These are phyloP conservation scores for Daldinia sp. DNA, from an alignment of 2,329 filamentous ascomycete genomes.

Conservation along the genomic window DNA sequence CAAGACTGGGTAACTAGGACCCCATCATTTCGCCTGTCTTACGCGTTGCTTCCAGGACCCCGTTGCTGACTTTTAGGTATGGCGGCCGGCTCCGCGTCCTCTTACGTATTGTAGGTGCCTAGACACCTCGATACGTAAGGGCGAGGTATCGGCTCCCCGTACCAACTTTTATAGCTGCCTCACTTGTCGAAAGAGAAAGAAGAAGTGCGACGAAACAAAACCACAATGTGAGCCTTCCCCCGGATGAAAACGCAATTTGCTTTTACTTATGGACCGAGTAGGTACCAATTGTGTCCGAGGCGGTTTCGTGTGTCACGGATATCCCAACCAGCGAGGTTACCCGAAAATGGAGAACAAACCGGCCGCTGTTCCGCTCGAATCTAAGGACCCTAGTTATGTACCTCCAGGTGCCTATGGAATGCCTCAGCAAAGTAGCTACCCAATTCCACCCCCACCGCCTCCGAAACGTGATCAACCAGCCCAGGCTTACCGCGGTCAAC, in stretches of 20 bases:
- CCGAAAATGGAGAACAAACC: slow-evolving; percentile 80
- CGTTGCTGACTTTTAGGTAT: slow-evolving; percentile 37
- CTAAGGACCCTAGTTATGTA: slow-evolving; percentile 78
- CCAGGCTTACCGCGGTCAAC: slow-evolving; percentile 71
- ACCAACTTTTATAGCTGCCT: slow-evolving; percentile 67
- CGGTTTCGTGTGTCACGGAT: slow-evolving; percentile 91
- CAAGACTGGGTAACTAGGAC: slow-evolving; percentile 70
- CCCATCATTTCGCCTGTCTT: neutral
- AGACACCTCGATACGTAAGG: slow-evolving; percentile 24
- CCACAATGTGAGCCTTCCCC: slow-evolving; percentile 80
- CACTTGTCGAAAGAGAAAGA: slow-evolving; percentile 91
- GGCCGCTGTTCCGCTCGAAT: slow-evolving; percentile 80
- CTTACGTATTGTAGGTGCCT: slow-evolving; percentile 24
- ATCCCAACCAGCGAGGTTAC: slow-evolving; percentile 85
- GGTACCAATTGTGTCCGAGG: slow-evolving; percentile 92
- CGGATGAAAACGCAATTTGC: slow-evolving; percentile 5
- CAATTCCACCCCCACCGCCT: slow-evolving; percentile 50
- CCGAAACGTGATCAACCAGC: slow-evolving; percentile 66
- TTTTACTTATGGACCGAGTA: slow-evolving; percentile 54
- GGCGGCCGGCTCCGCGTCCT: slow-evolving; percentile 33
- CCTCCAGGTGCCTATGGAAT: slow-evolving; percentile 72
- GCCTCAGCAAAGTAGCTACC: slow-evolving; percentile 53
- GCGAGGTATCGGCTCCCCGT: slow-evolving; percentile 58
- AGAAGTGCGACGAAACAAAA: slow-evolving; percentile 96
- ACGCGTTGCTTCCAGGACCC: slow-evolving; percentile 18